Percentiles rank a stretch among this genome's conserved stretches.
Evolutionary conservation across 306 rosid genomes (phyloP).

Genomic region (Herpetospermum pedunculosum): DNA sequence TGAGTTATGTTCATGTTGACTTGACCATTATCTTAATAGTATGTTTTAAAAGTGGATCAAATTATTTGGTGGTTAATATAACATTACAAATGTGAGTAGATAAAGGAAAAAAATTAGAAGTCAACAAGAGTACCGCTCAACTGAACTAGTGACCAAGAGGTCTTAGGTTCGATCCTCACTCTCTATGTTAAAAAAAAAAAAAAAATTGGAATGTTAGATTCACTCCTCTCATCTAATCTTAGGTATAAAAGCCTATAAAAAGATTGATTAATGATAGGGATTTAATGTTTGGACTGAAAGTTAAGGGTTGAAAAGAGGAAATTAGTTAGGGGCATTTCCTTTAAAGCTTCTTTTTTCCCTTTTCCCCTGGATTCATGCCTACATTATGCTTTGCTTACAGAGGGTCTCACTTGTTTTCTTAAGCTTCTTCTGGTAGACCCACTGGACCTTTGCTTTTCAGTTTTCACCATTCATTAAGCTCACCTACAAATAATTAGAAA

Average conservation of each 20-base stretch:
- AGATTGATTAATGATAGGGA: background rate
- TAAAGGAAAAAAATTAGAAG: no score
- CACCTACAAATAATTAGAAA: background rate
- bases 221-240: background rate
- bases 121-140: no score
- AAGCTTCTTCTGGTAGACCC: background rate
- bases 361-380: background rate
- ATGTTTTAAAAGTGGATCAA: background rate
- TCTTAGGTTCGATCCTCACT: no score
- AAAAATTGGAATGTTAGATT: background rate
- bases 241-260: background rate
- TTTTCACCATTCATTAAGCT: background rate
- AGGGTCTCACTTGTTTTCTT: background rate
- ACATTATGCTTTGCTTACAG: conserved; percentile 6
- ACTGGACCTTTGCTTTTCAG: background rate
- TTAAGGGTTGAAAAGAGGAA: background rate
- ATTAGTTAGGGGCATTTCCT: conserved; percentile 1
- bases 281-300: background rate
- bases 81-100: no score
- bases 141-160: no score
- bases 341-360: background rate
- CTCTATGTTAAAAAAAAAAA: no score
- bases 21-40: background rate
- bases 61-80: no score
- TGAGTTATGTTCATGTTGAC: background rate